phyloP scores from a whole-genome alignment of 129 eudicot genomes.

The Flaveria sonorensis region DNA sequence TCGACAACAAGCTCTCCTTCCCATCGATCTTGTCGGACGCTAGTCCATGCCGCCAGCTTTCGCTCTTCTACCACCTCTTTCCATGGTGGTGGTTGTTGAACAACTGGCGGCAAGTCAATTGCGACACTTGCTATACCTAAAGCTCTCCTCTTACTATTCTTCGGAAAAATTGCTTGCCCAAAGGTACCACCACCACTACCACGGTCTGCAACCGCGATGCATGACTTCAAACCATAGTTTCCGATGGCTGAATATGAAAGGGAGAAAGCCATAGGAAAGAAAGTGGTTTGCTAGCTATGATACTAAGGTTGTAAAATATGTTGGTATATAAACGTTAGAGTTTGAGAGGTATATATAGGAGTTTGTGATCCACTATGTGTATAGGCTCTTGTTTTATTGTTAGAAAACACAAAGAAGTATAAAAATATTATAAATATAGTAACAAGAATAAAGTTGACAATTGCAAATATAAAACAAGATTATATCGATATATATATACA shows the following conservation, averaged over 20 bases:
- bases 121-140: slow-evolving; percentile 48
- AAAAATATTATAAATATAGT: not conserved
- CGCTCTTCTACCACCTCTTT: slow-evolving; percentile 31
- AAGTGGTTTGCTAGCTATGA: not conserved
- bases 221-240: slow-evolving; percentile 23
- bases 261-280: slow-evolving; percentile 56
- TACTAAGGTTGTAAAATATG: slow-evolving; percentile 9
- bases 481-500: not conserved
- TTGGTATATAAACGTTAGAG: slow-evolving; percentile 15
- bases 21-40: slow-evolving; percentile 82
- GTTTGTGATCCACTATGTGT: slow-evolving; percentile 26
- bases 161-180: slow-evolving; percentile 22
- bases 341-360: slow-evolving; percentile 40
- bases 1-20: slow-evolving; percentile 85
- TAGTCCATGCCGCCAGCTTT: slow-evolving; percentile 84
- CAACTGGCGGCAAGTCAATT: slow-evolving; percentile 40
- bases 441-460: not conserved
- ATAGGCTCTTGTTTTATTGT: slow-evolving; percentile 39
- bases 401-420: slow-evolving; percentile 25
- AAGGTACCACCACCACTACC: slow-evolving; percentile 7
- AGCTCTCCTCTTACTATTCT: slow-evolving; percentile 22
- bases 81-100: slow-evolving; percentile 28
- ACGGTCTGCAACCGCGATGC: slow-evolving; percentile 21
- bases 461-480: not conserved
- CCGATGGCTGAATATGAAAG: slow-evolving; percentile 44